These are phyloP conservation scores for Coemansia umbellata DNA, from an alignment of 192 early-diverging fungal genomes.

Conservation along the genomic window DNA sequence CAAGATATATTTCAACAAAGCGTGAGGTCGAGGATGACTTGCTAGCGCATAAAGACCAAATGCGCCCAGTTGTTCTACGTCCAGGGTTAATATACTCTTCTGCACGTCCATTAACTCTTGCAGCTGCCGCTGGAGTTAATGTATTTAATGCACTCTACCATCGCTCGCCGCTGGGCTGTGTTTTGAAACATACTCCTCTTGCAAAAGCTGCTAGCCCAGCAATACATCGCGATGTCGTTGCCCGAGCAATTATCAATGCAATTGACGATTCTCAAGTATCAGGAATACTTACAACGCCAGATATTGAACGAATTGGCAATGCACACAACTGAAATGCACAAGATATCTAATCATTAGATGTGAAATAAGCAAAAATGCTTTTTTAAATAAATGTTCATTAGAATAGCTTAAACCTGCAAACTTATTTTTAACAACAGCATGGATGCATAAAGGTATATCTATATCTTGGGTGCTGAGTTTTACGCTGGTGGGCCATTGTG, in stretches of 20 bases:
- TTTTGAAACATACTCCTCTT: slow-evolving; percentile 29
- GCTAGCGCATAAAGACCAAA: slow-evolving; percentile 38
- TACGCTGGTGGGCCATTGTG: too few relatives aligned
- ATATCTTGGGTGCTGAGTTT: too few relatives aligned
- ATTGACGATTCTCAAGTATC: slow-evolving; percentile 24
- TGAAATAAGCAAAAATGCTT: too few relatives aligned
- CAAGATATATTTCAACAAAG: slow-evolving; percentile 68
- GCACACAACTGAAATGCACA: background rate
- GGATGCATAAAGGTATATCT: too few relatives aligned
- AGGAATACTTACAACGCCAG: slow-evolving; percentile 28
- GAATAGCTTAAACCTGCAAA: too few relatives aligned
- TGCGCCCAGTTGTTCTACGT: slow-evolving; percentile 55
- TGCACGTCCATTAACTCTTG: slow-evolving; percentile 55
- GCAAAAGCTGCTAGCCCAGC: slow-evolving; percentile 41
- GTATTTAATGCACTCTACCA: slow-evolving; percentile 36
- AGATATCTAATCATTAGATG: too few relatives aligned
- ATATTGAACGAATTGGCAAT: slow-evolving; percentile 39
- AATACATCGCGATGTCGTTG: slow-evolving; percentile 39
- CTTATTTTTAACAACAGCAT: too few relatives aligned
- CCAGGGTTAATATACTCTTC: slow-evolving; percentile 65
- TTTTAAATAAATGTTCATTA: too few relatives aligned
- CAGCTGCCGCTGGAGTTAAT: slow-evolving; percentile 56
- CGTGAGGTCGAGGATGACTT: slow-evolving; percentile 64
- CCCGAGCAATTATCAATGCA: slow-evolving; percentile 31
- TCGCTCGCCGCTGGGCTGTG: slow-evolving; percentile 33